Base-by-base conservation (phyloP, 2,329 filamentous ascomycete genomes). In the Ceratocystis lukuohia region DNA sequence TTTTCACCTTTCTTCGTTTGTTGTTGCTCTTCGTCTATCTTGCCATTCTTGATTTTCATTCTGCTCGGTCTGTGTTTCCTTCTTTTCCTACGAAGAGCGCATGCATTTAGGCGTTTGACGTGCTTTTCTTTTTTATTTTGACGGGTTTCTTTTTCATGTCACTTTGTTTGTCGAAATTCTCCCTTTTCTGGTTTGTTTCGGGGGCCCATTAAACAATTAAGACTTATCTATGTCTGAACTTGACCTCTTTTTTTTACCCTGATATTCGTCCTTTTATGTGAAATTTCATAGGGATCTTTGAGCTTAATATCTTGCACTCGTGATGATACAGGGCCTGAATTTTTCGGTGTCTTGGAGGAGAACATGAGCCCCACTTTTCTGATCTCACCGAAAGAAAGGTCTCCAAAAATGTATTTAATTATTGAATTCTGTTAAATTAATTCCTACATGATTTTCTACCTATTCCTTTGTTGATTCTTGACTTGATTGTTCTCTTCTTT, bases 51-150 rank as follows among this genome's bases (percentile, higher is more conserved):
- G 25, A 5, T 45, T 63, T 48, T 63, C n/a, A 41, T 25, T 41
- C 30, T 63, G 37, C 45, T 44, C 6, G 20, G n/a, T 56, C 37
- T 30, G 22, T 20, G 45, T 33, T 30, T 41, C 62, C 28, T 50
- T 64, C 46, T 45, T 65, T 62, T 53, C 8, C 61, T 28, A 41
- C 25, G 56, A 41, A 64, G 59, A 66, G 59, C 57, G 65, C 61
- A 67, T 67, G 65, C 65, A 67, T 67, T 48, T 64, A 57, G 65
- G 61, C 61, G 65, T 67, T 67, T 59, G 48, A 66, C 56, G 37
- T 48, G 64, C 37, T 41, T 41, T 41, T 12, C 3, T 12, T 41
- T 41, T 41, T 65, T 45, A 65, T 30, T 45, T 66, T 66, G 37
- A n/a, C 15, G 30, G 44, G 10, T 61, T 28, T 56, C 20, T 56